Conservation (phyloP, 1,139 yeast genomes). For the Geotrichum citri-aurantii region DNA sequence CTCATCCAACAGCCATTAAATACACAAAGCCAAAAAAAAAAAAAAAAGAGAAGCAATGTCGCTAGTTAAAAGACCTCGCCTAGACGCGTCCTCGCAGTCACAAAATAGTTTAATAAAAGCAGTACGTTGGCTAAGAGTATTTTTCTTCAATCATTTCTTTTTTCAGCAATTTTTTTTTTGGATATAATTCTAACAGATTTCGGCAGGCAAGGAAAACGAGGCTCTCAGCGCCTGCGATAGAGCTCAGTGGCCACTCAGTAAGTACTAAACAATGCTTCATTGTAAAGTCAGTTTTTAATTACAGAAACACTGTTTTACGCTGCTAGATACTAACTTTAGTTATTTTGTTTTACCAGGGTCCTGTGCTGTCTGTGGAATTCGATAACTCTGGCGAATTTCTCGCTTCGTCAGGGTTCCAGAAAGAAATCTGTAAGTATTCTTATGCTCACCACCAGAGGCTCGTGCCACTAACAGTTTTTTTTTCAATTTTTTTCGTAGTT, state of each 20-base stretch:
- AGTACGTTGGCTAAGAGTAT: not conserved
- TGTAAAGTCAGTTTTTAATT: no score
- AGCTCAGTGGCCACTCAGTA: constrained; percentile 26
- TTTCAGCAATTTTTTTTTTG: not conserved
- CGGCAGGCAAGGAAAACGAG: constrained; percentile 20
- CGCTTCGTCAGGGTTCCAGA: constrained; percentile 35
- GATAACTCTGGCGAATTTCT: constrained; percentile 32
- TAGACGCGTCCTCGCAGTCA: not conserved
- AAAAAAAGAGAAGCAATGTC: constrained; percentile 1
- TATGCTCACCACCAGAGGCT: not conserved
- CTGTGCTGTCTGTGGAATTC: constrained; percentile 31
- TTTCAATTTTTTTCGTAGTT: constrained; percentile 17
- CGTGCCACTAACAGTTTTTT: not conserved
- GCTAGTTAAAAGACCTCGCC: constrained; percentile 9
- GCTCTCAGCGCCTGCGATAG: constrained; percentile 25
- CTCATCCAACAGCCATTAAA: not conserved
- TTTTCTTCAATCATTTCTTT: not conserved
- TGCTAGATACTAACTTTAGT: not conserved
- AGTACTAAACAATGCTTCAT: not conserved
- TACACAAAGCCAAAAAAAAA: not conserved
- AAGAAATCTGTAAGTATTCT: constrained; percentile 25
- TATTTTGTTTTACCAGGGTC: constrained; percentile 3
- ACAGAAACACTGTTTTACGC: no score
- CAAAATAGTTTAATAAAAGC: not conserved
- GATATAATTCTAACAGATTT: not conserved